These are phyloP conservation scores for Vitis cinerea DNA, from an alignment of 164 flowering plant genomes.

Conservation along the genomic window DNA sequence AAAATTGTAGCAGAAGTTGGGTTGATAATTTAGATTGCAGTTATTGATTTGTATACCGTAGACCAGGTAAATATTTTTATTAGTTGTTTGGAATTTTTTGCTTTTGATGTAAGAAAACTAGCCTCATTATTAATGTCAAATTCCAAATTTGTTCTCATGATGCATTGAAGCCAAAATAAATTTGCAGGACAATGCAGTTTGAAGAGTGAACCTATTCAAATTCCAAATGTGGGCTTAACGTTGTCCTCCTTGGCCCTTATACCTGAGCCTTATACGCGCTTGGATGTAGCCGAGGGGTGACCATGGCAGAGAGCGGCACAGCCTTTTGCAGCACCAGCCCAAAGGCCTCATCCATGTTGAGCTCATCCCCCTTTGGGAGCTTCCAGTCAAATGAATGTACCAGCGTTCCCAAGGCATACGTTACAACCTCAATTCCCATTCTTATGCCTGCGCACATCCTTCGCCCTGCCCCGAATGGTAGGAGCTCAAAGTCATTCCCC, in stretches of 20 bases:
- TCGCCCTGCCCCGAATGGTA: slow-evolving; percentile 34
- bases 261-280: background rate
- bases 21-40: slow-evolving; percentile 12
- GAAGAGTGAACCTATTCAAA: too few relatives aligned
- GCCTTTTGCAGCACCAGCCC: slow-evolving; percentile 34
- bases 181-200: too few relatives aligned
- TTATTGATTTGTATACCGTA: slow-evolving; percentile 8
- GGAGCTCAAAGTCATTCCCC: slow-evolving; percentile 13
- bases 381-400: slow-evolving; percentile 37
- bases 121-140: background rate
- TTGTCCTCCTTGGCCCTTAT: too few relatives aligned
- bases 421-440: slow-evolving; percentile 31
- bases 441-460: slow-evolving; percentile 34
- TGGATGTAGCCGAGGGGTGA: slow-evolving; percentile 16
- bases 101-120: background rate
- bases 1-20: background rate
- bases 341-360: slow-evolving; percentile 34
- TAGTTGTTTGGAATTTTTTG: background rate
- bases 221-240: too few relatives aligned
- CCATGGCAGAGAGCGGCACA: slow-evolving; percentile 14
- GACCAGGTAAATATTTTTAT: background rate
- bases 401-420: slow-evolving; percentile 25
- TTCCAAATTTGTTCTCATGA: background rate
- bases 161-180: too few relatives aligned
- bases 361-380: slow-evolving; percentile 22